A percentile compares a stretch with the other conserved stretches of the same genome.
phyloP scores from a whole-genome alignment of 2,329 filamentous ascomycete species.

The Clathrospora elynae region DNA sequence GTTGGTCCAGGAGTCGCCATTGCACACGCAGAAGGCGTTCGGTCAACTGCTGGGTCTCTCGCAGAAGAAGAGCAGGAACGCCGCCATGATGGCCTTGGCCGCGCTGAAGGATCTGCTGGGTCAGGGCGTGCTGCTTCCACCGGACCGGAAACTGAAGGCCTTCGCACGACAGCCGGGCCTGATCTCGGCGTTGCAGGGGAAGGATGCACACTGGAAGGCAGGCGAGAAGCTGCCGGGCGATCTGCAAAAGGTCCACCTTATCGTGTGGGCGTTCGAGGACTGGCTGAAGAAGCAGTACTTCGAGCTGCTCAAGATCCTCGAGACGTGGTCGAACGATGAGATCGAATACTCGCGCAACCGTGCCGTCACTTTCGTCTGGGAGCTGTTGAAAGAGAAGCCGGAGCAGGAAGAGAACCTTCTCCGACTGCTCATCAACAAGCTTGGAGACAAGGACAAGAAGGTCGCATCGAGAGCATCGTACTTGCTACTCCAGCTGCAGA shows the following conservation, averaged over 20 bases:
- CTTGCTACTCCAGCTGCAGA: slow-evolving; percentile 87
- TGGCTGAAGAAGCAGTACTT: slow-evolving; percentile 96
- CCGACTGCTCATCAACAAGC: slow-evolving; percentile 90
- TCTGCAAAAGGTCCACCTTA: slow-evolving; percentile 75
- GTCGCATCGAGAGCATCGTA: slow-evolving; percentile 94
- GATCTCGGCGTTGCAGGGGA: slow-evolving; percentile 69
- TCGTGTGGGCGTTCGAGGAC: slow-evolving; percentile 91
- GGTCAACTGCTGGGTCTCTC: slow-evolving; percentile 82
- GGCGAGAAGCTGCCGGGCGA: slow-evolving; percentile 74
- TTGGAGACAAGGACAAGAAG: slow-evolving; percentile 93
- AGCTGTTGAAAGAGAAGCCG: slow-evolving; percentile 90
- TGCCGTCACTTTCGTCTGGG: slow-evolving; percentile 88
- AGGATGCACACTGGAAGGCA: slow-evolving; percentile 66
- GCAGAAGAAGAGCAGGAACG: slow-evolving; percentile 90
- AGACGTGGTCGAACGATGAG: slow-evolving; percentile 93
- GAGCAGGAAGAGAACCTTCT: slow-evolving; percentile 96
- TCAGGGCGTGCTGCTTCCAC: slow-evolving; percentile 82
- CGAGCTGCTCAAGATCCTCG: slow-evolving; percentile 86
- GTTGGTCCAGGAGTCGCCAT: slow-evolving; percentile 91
- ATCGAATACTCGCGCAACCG: slow-evolving; percentile 89
- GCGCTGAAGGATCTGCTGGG: slow-evolving; percentile 94
- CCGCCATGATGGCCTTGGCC: slow-evolving; percentile 88
- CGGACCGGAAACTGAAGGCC: slow-evolving; percentile 76
- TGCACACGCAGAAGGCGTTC: slow-evolving; percentile 89
- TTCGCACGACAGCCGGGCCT: slow-evolving; percentile 83